Evolutionary conservation across 2,329 filamentous ascomycete species (phyloP).

Genomic region (Fusarium sulawesiense): DNA sequence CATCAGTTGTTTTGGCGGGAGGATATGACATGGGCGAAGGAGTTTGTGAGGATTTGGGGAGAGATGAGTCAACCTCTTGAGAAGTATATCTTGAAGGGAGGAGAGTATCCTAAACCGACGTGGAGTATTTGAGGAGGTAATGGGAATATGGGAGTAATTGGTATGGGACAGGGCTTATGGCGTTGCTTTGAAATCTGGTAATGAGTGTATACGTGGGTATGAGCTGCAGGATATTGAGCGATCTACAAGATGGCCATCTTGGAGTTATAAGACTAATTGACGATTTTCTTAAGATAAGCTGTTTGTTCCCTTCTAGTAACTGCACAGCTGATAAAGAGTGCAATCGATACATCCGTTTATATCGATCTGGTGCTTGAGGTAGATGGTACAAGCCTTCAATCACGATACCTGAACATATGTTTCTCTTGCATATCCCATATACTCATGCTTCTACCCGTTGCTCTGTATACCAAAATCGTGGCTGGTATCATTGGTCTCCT

Average conservation of each 20-base stretch:
- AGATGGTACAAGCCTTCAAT: background rate
- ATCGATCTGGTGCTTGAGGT: background rate
- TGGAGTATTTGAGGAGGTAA: conserved; percentile 13
- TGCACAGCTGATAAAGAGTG: background rate
- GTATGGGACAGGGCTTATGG: background rate
- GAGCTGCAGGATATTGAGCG: background rate
- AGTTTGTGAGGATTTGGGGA: background rate
- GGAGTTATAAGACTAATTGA: background rate
- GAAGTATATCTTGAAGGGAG: conserved; percentile 32
- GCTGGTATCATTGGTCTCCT: background rate
- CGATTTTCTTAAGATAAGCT: background rate
- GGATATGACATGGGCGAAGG: background rate
- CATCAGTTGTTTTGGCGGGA: conserved; percentile 23
- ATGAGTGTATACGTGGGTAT: no score
- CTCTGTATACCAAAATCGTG: background rate
- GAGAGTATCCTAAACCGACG: conserved; percentile 28
- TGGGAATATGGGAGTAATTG: background rate
- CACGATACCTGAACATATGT: background rate
- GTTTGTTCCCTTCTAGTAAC: background rate
- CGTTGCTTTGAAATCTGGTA: background rate
- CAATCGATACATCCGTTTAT: background rate
- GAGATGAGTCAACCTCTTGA: conserved; percentile 23
- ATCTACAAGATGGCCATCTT: background rate
- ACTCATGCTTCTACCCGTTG: background rate
- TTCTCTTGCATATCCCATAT: background rate